phyloP scores from a whole-genome alignment of 2,329 filamentous ascomycete species.

The Fusarium dlaminii region DNA sequence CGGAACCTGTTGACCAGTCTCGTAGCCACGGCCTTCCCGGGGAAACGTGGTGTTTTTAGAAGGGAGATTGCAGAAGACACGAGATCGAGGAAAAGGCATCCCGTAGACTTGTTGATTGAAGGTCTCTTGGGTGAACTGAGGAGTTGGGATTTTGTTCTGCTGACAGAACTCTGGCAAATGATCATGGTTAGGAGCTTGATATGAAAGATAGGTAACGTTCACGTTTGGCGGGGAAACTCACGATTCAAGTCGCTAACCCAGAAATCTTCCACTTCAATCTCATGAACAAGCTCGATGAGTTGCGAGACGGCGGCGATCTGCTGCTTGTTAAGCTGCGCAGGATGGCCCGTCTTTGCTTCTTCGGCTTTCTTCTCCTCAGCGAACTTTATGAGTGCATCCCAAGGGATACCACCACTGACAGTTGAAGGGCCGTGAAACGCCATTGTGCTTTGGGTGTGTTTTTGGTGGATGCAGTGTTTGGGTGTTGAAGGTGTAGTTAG shows the following conservation, averaged over 20 bases:
- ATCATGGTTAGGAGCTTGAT: not conserved
- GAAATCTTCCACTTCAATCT: constrained; percentile 43
- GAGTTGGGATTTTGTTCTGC: not conserved
- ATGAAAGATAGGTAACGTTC: not conserved
- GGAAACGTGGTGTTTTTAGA: constrained; percentile 38
- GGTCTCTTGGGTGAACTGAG: constrained; percentile 10
- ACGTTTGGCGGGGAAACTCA: constrained; percentile 8
- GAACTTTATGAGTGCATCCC: constrained; percentile 32
- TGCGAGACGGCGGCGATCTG: constrained; percentile 54
- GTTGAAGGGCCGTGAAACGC: not conserved
- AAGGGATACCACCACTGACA: constrained; percentile 11
- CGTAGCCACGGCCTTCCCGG: constrained; percentile 48
- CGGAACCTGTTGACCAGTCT: constrained; percentile 41
- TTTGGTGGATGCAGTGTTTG: not conserved
- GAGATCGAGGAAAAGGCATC: constrained; percentile 36
- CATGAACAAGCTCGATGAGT: constrained; percentile 47
- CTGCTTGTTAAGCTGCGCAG: constrained; percentile 50
- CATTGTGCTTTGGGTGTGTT: not conserved
- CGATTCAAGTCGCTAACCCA: constrained; percentile 45
- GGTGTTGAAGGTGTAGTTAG: not conserved
- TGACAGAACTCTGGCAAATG: constrained; percentile 21
- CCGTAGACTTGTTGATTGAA: constrained; percentile 30
- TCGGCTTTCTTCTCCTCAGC: constrained; percentile 28
- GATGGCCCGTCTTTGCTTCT: constrained; percentile 27
- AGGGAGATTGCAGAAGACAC: constrained; percentile 39